phyloP scores from a whole-genome alignment of 2,329 filamentous ascomycete species.

The Ascochyta viciae-villosae region DNA sequence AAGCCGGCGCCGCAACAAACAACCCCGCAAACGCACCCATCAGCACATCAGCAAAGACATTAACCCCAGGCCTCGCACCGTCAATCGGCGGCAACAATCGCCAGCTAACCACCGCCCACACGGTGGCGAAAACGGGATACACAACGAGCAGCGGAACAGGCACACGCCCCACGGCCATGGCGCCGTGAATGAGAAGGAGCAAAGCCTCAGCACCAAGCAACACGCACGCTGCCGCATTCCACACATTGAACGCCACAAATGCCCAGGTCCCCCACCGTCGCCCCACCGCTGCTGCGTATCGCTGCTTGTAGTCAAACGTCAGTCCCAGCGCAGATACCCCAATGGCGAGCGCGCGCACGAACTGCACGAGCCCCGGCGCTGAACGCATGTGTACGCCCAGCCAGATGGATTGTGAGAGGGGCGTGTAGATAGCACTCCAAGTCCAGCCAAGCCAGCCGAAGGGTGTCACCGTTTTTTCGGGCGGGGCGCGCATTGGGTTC shows the following conservation, averaged over 20 bases:
- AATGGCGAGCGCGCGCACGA: conserved; percentile 17
- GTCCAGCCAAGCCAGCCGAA: conserved; percentile 15
- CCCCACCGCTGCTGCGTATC: conserved; percentile 7
- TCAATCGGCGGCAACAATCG: background rate
- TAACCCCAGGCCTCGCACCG: background rate
- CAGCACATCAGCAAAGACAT: conserved; percentile 4
- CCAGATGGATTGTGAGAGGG: conserved; percentile 19
- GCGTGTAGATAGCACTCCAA: conserved; percentile 21
- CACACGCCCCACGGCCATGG: background rate
- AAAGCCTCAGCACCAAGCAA: conserved; percentile 1
- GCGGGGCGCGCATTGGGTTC: background rate
- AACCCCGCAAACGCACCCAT: conserved; percentile 19
- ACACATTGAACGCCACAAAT: conserved; percentile 13
- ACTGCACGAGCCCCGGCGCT: background rate
- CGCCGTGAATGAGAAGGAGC: background rate
- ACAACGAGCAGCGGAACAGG: background rate
- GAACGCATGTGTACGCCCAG: conserved; percentile 1
- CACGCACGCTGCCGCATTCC: background rate
- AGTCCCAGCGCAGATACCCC: conserved; percentile 14
- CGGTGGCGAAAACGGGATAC: background rate
- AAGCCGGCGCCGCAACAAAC: conserved; percentile 8
- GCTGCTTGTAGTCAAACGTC: conserved; percentile 19
- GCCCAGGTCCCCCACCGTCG: conserved; percentile 15
- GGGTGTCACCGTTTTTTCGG: background rate
- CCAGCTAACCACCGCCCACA: conserved; percentile 1